Percentiles rank a stretch among this genome's conserved stretches.
These are phyloP conservation scores for Cymbidium sinense DNA, from an alignment of 106 monocot species.

Conservation along the genomic window DNA sequence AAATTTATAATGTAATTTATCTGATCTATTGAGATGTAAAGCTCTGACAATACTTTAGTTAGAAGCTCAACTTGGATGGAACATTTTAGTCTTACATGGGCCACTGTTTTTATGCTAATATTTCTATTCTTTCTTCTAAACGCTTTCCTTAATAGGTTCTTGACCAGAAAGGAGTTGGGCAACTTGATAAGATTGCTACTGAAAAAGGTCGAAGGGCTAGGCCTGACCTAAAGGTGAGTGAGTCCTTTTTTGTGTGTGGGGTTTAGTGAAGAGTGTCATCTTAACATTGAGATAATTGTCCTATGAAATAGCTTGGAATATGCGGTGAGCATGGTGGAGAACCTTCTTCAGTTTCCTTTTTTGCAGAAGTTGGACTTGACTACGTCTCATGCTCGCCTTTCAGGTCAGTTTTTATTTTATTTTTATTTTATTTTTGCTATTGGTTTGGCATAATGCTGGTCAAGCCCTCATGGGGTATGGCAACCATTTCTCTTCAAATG, in stretches of 20 bases:
- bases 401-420: slow-evolving; percentile 34
- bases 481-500: too few relatives aligned
- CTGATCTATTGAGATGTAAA: background rate
- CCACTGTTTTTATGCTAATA: background rate
- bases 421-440: background rate
- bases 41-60: background rate
- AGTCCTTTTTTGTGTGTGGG: background rate
- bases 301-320: slow-evolving; percentile 62
- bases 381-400: slow-evolving; percentile 97
- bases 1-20: background rate
- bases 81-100: background rate
- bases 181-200: slow-evolving; percentile 74
- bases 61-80: background rate
- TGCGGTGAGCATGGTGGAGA: slow-evolving; percentile 97
- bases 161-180: slow-evolving; percentile 82
- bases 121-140: background rate
- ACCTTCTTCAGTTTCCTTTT: slow-evolving; percentile 91
- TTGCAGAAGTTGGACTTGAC: slow-evolving; percentile 75
- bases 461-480: background rate
- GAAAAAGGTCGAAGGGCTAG: slow-evolving; percentile 73
- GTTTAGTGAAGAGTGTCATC: background rate
- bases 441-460: background rate
- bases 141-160: slow-evolving; percentile 45
- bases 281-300: background rate
- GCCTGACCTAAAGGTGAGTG: slow-evolving; percentile 68